Base-by-base conservation (phyloP, 495 filamentous ascomycete genomes). In the Oidiodendron maius region DNA sequence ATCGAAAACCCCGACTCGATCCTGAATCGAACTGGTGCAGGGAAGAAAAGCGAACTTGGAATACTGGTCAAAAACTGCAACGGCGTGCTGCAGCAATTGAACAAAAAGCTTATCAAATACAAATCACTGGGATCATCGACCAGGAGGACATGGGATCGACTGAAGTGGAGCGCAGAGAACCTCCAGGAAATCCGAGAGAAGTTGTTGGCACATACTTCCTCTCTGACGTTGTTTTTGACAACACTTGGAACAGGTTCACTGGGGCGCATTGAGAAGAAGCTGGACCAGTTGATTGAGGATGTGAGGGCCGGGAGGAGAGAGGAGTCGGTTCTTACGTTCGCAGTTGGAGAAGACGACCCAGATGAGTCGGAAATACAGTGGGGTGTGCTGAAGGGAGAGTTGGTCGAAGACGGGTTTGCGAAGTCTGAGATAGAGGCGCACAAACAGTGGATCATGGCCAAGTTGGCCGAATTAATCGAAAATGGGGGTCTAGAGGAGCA, bases 91-190 rank as follows among this genome's bases (percentile, higher is more conserved):
- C 4, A 40, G 21, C 30, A 45, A 13, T 18, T 55, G 18, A 25
- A 55, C 4, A 41, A 40, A 17, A 26, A 45, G 12, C 25, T 53
- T 15, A 22, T 37, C 12, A 53, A 48, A 40, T 49, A 53, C 30
- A 28, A 43, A 20, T 40, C 28, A n/a, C 46, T 53, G 16, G 51
- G 44, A 12, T 44, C 51, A 5, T 2, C 13, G 11, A 42, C 17
- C 26, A 55, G 46, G 20, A 25, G 39, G 21, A 44, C 38, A 37
- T 53, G 51, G 51, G 51, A 53, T 30, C 4, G 46, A 23, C 18
- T 55, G 22, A n/a, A 17, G 35, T 45, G 10, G 9, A 46, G 40
- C 5, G 2, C 16, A 11, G 30, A 45, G 8, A 39, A 49, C n/a
- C 6, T 49, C 13, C 12, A 18, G 8, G 36, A 46, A 1, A 25